Base-by-base conservation (phyloP, 305 asterid species). In the Fraxinus dipetala region DNA sequence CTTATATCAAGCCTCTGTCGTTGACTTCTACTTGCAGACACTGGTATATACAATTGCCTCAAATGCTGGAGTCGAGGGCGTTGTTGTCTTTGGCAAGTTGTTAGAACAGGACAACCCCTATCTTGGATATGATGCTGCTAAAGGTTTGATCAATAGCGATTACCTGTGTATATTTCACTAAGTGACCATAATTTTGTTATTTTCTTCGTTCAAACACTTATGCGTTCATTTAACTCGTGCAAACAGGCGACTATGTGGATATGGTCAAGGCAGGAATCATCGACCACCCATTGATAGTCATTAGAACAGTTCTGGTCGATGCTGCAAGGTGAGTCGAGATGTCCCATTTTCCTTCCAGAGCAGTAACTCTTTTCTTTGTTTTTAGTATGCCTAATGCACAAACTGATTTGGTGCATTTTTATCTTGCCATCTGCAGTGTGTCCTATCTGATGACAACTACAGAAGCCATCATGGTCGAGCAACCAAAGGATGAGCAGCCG, bases 11-110 rank as follows among this genome's bases (percentile, higher is more conserved):
- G 22, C 20, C 67, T 56, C 24, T 38, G 6, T 5, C 1, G 26
- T 56, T 20, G 67, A 31, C 34, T 78, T 32, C 18, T 84, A 16
- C 32, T n/a, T 86, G 83, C 91, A 91, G 98, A 91, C 91, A 3
- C 98, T 97, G 2, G 96, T 92, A 38, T 82, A 89, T 83, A 93
- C 93, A n/a, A 95, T 95, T 78, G 98, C 98, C 69, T 81, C 91
- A 2, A 95, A 95, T 30, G 98, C 98, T 8, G 98, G 98, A 78
- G 97, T 92, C 6, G 98, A 95, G 86, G 98, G 98, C 67, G 96
- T 97, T 16, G 98, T 95, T 1, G 91, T 93, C n/a, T 95, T 93
- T 35, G 97, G 98, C 72, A 95, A 93, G 83, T 86, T 95, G 87
- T 81, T 93, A 90, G 98, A 92, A 85, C 94, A 96, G 6, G 92